A percentile compares a stretch with the other conserved stretches of the same genome.
These are phyloP conservation scores for Centaurea solstitialis DNA, from an alignment of 129 eudicot species.

Conservation along the genomic window DNA sequence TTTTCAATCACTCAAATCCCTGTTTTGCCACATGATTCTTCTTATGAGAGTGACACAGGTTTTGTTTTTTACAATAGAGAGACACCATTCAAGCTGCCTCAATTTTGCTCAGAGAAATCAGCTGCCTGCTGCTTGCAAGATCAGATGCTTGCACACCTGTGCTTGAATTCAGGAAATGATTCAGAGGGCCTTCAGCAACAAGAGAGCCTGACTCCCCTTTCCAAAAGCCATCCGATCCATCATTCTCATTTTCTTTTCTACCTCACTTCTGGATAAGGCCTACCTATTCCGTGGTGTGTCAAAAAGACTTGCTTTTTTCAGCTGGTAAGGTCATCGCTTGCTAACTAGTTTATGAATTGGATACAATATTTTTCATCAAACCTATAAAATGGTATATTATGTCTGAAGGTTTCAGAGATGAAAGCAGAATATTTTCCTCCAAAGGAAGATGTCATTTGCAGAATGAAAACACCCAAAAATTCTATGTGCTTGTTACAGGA, in stretches of 20 bases:
- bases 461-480: slow-evolving; percentile 94
- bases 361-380: neutral
- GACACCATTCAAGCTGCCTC: slow-evolving; percentile 98
- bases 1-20: neutral
- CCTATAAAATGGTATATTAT: neutral
- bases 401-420: slow-evolving; percentile 89
- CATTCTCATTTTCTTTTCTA: slow-evolving; percentile 89
- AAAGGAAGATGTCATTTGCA: slow-evolving; percentile 93
- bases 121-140: slow-evolving; percentile 81
- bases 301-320: slow-evolving; percentile 87
- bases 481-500: slow-evolving; percentile 86
- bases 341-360: neutral
- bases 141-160: slow-evolving; percentile 95
- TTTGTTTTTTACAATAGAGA: slow-evolving; percentile 51
- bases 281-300: slow-evolving; percentile 90
- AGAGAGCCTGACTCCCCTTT: slow-evolving; percentile 92
- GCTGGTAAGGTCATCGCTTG: slow-evolving; percentile 48
- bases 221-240: slow-evolving; percentile 97
- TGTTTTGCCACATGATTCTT: neutral
- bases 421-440: slow-evolving; percentile 98
- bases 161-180: slow-evolving; percentile 85
- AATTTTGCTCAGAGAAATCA: slow-evolving; percentile 88
- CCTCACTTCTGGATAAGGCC: slow-evolving; percentile 67
- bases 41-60: neutral
- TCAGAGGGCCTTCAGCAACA: slow-evolving; percentile 97